These are phyloP conservation scores for Leishmania martiniquensis DNA, from an alignment of 208 protist species.

Conservation along the genomic window DNA sequence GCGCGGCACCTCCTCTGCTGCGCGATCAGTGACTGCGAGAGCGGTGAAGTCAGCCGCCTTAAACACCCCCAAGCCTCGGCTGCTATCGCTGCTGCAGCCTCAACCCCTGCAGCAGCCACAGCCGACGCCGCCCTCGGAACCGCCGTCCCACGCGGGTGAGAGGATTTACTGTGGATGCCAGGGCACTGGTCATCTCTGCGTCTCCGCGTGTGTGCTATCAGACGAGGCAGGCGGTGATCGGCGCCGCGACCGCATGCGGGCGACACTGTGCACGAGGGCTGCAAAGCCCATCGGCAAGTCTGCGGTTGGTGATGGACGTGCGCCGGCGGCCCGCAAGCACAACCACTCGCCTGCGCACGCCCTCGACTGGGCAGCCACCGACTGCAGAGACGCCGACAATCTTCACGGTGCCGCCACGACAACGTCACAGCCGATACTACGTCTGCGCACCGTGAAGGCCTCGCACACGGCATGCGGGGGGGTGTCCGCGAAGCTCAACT, in stretches of 20 bases:
- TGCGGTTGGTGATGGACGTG: background rate
- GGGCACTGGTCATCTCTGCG: constrained; percentile 70
- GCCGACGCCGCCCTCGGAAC: background rate
- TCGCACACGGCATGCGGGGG: constrained; percentile 34
- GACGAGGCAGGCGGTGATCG: constrained; percentile 1
- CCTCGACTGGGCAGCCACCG: background rate
- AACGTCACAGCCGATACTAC: background rate
- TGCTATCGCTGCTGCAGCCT: constrained; percentile 3
- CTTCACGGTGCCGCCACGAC: background rate
- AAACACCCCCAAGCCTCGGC: background rate
- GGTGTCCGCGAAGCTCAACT: constrained; percentile 30
- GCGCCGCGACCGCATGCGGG: constrained; percentile 17
- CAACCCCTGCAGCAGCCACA: background rate
- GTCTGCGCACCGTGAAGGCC: constrained; percentile 8
- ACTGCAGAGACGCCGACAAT: background rate
- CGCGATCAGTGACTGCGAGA: background rate
- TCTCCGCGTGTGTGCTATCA: constrained; percentile 16
- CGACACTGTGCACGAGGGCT: constrained; percentile 12
- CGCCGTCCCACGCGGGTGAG: background rate
- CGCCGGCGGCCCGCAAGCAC: background rate
- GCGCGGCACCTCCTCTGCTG: constrained; percentile 7
- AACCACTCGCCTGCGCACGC: background rate
- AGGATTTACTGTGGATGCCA: constrained; percentile 71
- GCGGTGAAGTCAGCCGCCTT: background rate
- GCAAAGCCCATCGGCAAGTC: background rate